Evolutionary conservation across 2,329 filamentous ascomycete species (phyloP).

Genomic region (Fusarium oxysporum): DNA sequence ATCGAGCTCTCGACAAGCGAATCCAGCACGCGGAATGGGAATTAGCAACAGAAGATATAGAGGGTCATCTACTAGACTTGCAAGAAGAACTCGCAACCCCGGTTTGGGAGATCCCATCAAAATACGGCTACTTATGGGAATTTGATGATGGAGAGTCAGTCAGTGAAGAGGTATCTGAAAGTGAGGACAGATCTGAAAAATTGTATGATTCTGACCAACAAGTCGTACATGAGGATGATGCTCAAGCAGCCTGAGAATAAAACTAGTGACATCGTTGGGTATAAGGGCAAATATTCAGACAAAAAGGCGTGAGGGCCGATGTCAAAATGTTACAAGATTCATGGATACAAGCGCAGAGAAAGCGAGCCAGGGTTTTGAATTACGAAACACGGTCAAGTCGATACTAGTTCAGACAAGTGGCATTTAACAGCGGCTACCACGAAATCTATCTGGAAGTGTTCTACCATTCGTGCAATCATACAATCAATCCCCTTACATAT

Average conservation of each 20-base stretch:
- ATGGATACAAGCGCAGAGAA: background rate
- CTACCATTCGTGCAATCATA: background rate
- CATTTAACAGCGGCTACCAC: background rate
- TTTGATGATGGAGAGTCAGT: background rate
- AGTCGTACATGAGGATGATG: background rate
- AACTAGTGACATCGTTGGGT: fast-evolving
- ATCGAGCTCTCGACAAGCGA: conserved; percentile 20
- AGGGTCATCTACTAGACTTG: conserved; percentile 13
- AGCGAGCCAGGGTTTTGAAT: background rate
- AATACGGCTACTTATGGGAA: background rate
- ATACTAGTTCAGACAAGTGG: no score
- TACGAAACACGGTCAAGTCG: background rate
- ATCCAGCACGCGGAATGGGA: conserved; percentile 2
- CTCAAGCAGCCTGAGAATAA: background rate
- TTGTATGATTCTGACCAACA: background rate
- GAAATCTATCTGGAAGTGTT: fast-evolving
- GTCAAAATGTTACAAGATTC: no score
- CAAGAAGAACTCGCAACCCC: background rate
- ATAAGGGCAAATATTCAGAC: no score
- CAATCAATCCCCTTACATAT: background rate
- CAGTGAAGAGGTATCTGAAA: background rate
- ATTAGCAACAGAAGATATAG: conserved; percentile 5
- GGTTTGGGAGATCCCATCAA: background rate
- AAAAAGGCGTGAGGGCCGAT: fast-evolving
- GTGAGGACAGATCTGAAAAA: background rate